phyloP scores from a whole-genome alignment of 176 grass and related monocot species.

The Musa schizocarpa region DNA sequence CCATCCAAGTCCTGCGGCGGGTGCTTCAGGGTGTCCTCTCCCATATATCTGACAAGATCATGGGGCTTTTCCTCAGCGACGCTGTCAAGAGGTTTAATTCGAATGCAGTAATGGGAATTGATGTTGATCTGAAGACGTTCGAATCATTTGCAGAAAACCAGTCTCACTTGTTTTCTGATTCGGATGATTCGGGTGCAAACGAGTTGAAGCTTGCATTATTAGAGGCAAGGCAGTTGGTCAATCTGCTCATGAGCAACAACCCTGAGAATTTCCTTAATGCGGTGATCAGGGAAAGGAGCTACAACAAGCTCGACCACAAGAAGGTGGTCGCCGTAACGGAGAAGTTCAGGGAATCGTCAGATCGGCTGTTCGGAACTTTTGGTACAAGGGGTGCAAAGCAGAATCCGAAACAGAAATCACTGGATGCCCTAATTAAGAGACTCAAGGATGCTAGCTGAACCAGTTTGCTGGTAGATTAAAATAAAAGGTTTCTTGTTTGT shows the following conservation, averaged over 20 bases:
- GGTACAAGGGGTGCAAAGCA: constrained; percentile 66
- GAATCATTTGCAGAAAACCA: constrained; percentile 70
- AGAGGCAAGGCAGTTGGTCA: constrained; percentile 77
- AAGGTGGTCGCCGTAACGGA: constrained; percentile 70
- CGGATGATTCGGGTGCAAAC: constrained; percentile 39
- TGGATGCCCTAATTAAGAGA: constrained; percentile 85
- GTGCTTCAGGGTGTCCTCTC: constrained; percentile 65
- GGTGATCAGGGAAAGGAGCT: constrained; percentile 82
- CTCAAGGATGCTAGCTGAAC: constrained; percentile 73
- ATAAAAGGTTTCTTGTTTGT: neutral
- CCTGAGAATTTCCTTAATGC: constrained; percentile 89
- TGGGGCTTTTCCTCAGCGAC: constrained; percentile 72
- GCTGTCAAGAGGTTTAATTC: constrained; percentile 87
- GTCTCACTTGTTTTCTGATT: constrained; percentile 44
- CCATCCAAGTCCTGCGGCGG: constrained; percentile 50
- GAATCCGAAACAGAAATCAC: constrained; percentile 79
- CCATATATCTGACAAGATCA: constrained; percentile 68
- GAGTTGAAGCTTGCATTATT: constrained; percentile 67
- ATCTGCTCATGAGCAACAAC: constrained; percentile 88
- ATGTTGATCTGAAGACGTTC: constrained; percentile 80
- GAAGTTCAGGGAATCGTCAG: constrained; percentile 94
- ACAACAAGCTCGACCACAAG: constrained; percentile 92
- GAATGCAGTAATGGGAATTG: constrained; percentile 66
- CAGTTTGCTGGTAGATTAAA: neutral
- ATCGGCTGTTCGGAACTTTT: constrained; percentile 78